Conservation (phyloP, 228 moss, liverwort and hornwort species). For the Sphagnum magellanicum region DNA sequence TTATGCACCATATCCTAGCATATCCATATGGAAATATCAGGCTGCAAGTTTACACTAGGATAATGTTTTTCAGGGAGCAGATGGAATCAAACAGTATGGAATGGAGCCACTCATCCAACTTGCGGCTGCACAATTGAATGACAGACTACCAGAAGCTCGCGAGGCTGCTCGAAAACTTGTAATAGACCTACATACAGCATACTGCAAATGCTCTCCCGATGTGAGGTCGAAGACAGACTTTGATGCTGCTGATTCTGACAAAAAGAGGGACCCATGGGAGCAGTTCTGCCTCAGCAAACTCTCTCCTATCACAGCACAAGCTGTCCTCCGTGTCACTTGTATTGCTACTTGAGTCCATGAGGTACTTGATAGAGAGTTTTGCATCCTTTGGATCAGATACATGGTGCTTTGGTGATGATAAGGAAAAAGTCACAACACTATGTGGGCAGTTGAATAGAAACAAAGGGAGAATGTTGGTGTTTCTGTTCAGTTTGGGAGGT, state of each 20-base stretch:
- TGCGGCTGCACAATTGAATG: slow-evolving; percentile 88
- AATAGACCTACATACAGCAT: slow-evolving; percentile 78
- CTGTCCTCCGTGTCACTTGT: background rate
- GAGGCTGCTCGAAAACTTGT: slow-evolving; percentile 94
- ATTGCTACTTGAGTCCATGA: background rate
- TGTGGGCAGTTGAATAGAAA: too few relatives aligned
- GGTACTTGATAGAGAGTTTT: too few relatives aligned
- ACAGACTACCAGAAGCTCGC: slow-evolving; percentile 95
- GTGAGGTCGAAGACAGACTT: slow-evolving; percentile 11
- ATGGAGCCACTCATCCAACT: slow-evolving; percentile 69
- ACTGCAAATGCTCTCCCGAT: slow-evolving; percentile 45
- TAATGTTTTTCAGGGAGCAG: slow-evolving; percentile 46
- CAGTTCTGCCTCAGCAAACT: slow-evolving; percentile 79
- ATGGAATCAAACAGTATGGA: slow-evolving; percentile 75
- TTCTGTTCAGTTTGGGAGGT: too few relatives aligned
- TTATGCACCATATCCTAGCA: too few relatives aligned
- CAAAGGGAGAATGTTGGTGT: too few relatives aligned
- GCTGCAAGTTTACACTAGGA: too few relatives aligned
- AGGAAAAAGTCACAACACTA: too few relatives aligned
- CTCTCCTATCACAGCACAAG: slow-evolving; percentile 31
- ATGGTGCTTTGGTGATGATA: too few relatives aligned
- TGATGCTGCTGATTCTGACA: slow-evolving; percentile 22
- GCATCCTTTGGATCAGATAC: too few relatives aligned
- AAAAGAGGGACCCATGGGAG: slow-evolving; percentile 70
- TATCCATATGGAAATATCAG: too few relatives aligned